These are phyloP conservation scores for Aspergillus piperis DNA, from an alignment of 2,329 filamentous ascomycete species.

Conservation along the genomic window DNA sequence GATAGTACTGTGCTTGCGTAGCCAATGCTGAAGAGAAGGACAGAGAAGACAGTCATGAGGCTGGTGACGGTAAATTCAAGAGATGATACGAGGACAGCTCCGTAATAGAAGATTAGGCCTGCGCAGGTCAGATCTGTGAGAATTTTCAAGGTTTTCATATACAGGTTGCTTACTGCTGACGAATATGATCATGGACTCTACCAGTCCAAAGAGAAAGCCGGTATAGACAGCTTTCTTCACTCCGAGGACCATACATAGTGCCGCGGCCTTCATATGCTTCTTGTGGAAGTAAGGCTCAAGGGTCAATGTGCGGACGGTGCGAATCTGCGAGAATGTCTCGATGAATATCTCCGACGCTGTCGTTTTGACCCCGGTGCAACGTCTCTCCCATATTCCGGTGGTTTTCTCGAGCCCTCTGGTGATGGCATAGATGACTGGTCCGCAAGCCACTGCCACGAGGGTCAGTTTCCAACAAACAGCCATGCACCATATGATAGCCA, in stretches of 20 bases:
- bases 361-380: slow-evolving; percentile 65
- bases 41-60: slow-evolving; percentile 74
- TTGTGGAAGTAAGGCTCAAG: slow-evolving; percentile 70
- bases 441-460: slow-evolving; percentile 69
- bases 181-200: slow-evolving; percentile 70
- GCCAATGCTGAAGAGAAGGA: slow-evolving; percentile 80
- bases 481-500: slow-evolving; percentile 75
- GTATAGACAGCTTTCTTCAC: slow-evolving; percentile 66
- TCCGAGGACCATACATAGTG: slow-evolving; percentile 61
- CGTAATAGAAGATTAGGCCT: slow-evolving; percentile 83
- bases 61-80: slow-evolving; percentile 54
- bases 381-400: slow-evolving; percentile 71
- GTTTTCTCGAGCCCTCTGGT: slow-evolving; percentile 66
- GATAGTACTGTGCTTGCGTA: slow-evolving; percentile 69
- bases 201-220: slow-evolving; percentile 74
- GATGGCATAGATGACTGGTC: slow-evolving; percentile 67
- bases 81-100: slow-evolving; percentile 62
- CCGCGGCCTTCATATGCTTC: slow-evolving; percentile 60
- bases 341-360: slow-evolving; percentile 64
- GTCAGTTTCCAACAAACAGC: slow-evolving; percentile 77
- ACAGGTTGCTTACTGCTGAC: slow-evolving; percentile 54
- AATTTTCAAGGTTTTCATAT: neutral
- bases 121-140: slow-evolving; percentile 6
- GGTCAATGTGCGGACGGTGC: slow-evolving; percentile 72
- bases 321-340: slow-evolving; percentile 77